Conservation (phyloP, 2,329 filamentous ascomycete genomes). For the Ophiocordyceps camponoti-saundersi region DNA sequence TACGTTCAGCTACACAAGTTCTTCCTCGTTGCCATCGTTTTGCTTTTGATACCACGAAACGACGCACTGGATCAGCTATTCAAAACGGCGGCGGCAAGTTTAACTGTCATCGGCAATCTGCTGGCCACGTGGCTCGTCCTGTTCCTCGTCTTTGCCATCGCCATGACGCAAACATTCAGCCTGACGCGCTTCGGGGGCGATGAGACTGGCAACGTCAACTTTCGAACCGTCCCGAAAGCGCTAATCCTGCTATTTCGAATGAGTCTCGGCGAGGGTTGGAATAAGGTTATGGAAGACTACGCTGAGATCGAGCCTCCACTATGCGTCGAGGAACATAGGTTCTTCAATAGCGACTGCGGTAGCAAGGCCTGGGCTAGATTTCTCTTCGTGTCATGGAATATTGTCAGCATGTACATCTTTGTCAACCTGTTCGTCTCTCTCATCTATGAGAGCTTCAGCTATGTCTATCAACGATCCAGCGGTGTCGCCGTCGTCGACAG, state of each 20-base stretch:
- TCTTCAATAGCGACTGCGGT: conserved; percentile 84
- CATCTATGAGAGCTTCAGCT: conserved; percentile 98
- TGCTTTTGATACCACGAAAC: conserved; percentile 87
- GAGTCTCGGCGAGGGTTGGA: conserved; percentile 94
- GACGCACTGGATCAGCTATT: conserved; percentile 96
- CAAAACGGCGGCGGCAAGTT: conserved; percentile 90
- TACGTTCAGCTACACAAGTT: conserved; percentile 82
- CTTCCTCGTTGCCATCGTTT: conserved; percentile 76
- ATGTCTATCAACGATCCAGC: conserved; percentile 92
- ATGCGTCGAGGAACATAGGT: conserved; percentile 55
- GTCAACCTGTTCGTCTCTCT: conserved; percentile 96
- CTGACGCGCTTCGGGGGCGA: conserved; percentile 69
- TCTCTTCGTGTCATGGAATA: conserved; percentile 94
- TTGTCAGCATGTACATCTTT: conserved; percentile 99
- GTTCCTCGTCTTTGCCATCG: conserved; percentile 92
- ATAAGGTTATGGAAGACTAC: conserved; percentile 90
- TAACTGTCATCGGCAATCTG: conserved; percentile 79
- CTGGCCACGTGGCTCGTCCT: conserved; percentile 95
- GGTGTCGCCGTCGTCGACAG: conserved; percentile 80
- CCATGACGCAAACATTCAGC: conserved; percentile 88
- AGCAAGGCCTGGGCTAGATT: conserved; percentile 75
- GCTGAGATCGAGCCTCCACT: conserved; percentile 63
- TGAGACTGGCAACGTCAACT: conserved; percentile 70
- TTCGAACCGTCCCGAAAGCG: conserved; percentile 84
- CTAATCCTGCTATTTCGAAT: conserved; percentile 85